phyloP scores from a whole-genome alignment of 257 asterid genomes.

The Salvia hispanica region DNA sequence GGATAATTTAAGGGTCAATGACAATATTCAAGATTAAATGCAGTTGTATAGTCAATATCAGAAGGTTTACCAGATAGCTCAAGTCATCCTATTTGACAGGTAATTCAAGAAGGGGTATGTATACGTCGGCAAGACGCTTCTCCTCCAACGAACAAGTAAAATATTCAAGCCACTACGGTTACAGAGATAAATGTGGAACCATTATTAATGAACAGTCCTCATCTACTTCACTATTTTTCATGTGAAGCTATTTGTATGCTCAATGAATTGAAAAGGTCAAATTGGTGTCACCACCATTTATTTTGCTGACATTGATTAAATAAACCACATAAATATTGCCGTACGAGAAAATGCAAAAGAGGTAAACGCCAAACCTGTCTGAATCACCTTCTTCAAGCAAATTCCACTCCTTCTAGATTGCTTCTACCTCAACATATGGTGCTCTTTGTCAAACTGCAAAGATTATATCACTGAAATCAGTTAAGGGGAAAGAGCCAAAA shows the following conservation, averaged over 20 bases:
- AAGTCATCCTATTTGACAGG: conserved; percentile 18
- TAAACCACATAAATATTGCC: neutral
- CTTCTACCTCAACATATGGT: neutral
- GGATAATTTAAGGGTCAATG: conserved; percentile 16
- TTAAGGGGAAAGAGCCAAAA: neutral
- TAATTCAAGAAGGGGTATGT: neutral
- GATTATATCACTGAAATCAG: conserved; percentile 17
- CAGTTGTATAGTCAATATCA: conserved; percentile 26
- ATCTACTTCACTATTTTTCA: too few relatives aligned
- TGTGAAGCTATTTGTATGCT: neutral
- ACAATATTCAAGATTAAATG: conserved; percentile 17
- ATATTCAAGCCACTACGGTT: too few relatives aligned
- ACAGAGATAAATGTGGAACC: too few relatives aligned
- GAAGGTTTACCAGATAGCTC: conserved; percentile 25
- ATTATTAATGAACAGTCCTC: too few relatives aligned
- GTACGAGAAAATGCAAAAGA: neutral
- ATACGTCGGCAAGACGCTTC: too few relatives aligned
- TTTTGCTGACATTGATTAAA: conserved; percentile 1
- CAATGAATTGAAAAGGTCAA: conserved; percentile 27
- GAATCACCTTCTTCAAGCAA: conserved; percentile 3
- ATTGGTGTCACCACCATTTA: conserved; percentile 18
- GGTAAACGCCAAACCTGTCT: conserved; percentile 36
- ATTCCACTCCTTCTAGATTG: conserved; percentile 28
- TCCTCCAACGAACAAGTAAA: too few relatives aligned
- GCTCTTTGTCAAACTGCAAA: conserved; percentile 34